A percentile compares a stretch with the other conserved stretches of the same genome.
Evolutionary conservation across 768 basidiomycete species (phyloP).

Genomic region (Suillus sp.): DNA sequence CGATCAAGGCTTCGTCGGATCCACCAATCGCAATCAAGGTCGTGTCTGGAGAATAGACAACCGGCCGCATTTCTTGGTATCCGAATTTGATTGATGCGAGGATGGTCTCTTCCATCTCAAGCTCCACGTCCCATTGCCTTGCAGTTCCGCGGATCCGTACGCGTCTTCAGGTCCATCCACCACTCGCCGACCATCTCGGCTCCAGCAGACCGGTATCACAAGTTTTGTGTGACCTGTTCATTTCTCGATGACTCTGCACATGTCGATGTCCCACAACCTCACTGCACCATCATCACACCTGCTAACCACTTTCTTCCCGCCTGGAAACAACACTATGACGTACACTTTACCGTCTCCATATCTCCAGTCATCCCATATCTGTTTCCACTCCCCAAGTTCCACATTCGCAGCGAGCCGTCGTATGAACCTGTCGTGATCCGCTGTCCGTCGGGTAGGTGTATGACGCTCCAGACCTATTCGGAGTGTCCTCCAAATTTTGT

Average conservation of each 20-base stretch:
- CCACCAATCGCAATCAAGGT: constrained; percentile 4
- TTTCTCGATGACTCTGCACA: not conserved
- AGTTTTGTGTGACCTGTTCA: not conserved
- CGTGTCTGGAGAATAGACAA: constrained; percentile 5
- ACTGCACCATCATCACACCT: not conserved
- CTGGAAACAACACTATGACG: not conserved
- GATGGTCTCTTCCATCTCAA: not conserved
- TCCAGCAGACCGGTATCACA: not conserved
- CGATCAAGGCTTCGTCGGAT: too few relatives aligned
- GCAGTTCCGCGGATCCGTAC: too few relatives aligned
- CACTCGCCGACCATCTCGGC: not conserved
- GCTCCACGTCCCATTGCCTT: not conserved
- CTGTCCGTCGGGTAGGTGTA: not conserved
- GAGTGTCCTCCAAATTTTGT: not conserved
- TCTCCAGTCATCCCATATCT: not conserved
- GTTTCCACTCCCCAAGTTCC: not conserved
- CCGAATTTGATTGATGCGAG: not conserved
- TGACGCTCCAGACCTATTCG: not conserved
- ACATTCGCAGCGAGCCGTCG: not conserved
- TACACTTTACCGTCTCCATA: not conserved
- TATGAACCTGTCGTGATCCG: not conserved
- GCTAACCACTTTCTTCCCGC: not conserved
- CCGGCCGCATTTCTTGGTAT: not conserved
- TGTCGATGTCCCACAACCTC: not conserved
- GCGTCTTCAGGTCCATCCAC: not conserved